These are phyloP conservation scores for Juncus effusus DNA, from an alignment of 176 grass and related monocot species.

Conservation along the genomic window DNA sequence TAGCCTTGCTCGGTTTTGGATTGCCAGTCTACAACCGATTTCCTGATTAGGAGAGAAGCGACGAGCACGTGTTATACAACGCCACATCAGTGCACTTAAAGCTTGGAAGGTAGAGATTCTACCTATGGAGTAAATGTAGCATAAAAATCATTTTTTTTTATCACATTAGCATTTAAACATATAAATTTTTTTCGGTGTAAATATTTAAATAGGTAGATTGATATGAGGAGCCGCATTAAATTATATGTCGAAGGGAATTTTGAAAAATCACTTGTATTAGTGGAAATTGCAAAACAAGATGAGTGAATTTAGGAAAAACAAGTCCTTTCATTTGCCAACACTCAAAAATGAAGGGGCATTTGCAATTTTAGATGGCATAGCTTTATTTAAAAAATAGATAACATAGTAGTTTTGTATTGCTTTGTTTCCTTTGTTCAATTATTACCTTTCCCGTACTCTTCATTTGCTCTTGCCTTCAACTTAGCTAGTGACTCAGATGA, in stretches of 20 bases:
- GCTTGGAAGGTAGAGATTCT: slow-evolving; percentile 42
- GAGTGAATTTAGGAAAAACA: too few species aligned
- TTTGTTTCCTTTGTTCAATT: not conserved
- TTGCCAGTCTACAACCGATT: not conserved
- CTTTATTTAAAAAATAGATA: not conserved
- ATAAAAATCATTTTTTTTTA: not conserved
- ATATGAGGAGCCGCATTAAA: too few species aligned
- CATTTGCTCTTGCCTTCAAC: slow-evolving; percentile 37
- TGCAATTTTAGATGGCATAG: too few species aligned
- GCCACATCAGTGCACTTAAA: slow-evolving; percentile 33
- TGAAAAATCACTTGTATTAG: too few species aligned
- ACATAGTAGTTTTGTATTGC: not conserved
- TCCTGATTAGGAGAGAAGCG: slow-evolving; percentile 1
- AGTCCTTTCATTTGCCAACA: too few species aligned
- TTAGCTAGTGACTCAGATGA: slow-evolving; percentile 7
- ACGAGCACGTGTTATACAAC: slow-evolving; percentile 25
- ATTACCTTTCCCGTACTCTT: slow-evolving; percentile 18
- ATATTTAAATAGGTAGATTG: too few species aligned
- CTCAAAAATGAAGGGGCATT: too few species aligned
- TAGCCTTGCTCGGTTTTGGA: slow-evolving; percentile 18
- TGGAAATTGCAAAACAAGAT: too few species aligned
- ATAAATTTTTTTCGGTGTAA: not conserved
- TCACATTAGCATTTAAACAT: not conserved
- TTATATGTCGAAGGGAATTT: too few species aligned
- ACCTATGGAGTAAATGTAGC: not conserved